These are phyloP conservation scores for Tylopilus sp. DNA, from an alignment of 1,284 basidiomycete genomes.

Conservation along the genomic window DNA sequence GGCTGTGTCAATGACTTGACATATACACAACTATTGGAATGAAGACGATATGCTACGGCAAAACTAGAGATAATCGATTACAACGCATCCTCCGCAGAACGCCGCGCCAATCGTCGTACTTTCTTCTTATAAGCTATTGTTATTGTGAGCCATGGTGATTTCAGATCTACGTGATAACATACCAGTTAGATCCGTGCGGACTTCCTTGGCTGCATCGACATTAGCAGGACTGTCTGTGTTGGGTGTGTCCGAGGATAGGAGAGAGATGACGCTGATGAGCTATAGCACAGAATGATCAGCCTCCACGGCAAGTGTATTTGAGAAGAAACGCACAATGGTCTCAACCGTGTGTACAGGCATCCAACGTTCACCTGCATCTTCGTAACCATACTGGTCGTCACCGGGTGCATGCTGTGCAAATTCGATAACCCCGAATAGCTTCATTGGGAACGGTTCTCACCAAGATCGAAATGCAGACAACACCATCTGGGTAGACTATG, in stretches of 20 bases:
- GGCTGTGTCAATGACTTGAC: too few relatives aligned
- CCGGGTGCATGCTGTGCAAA: slow-evolving; percentile 88
- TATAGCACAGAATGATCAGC: slow-evolving; percentile 47
- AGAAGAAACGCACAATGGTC: slow-evolving; percentile 85
- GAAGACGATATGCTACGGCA: slow-evolving; percentile 34
- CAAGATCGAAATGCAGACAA: slow-evolving; percentile 96
- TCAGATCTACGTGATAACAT: slow-evolving; percentile 31
- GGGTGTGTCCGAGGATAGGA: slow-evolving; percentile 93
- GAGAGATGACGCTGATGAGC: slow-evolving; percentile 97
- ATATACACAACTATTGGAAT: too few relatives aligned
- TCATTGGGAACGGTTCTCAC: slow-evolving; percentile 57
- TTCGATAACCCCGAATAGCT: slow-evolving; percentile 10
- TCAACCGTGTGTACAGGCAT: slow-evolving; percentile 97
- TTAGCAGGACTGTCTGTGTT: slow-evolving; percentile 98
- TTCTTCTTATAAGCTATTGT: slow-evolving; percentile 88
- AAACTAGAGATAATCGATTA: slow-evolving; percentile 14
- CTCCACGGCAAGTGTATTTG: background rate
- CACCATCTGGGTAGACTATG: slow-evolving; percentile 90
- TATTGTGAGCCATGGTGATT: slow-evolving; percentile 11
- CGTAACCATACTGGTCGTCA: slow-evolving; percentile 98
- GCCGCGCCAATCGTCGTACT: slow-evolving; percentile 87
- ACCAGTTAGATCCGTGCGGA: slow-evolving; percentile 81
- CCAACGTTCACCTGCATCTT: slow-evolving; percentile 98
- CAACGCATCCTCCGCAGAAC: slow-evolving; percentile 88
- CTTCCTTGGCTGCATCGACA: slow-evolving; percentile 95